phyloP scores from a whole-genome alignment of 495 filamentous ascomycete genomes.

The Trichocladium uniseriatum region DNA sequence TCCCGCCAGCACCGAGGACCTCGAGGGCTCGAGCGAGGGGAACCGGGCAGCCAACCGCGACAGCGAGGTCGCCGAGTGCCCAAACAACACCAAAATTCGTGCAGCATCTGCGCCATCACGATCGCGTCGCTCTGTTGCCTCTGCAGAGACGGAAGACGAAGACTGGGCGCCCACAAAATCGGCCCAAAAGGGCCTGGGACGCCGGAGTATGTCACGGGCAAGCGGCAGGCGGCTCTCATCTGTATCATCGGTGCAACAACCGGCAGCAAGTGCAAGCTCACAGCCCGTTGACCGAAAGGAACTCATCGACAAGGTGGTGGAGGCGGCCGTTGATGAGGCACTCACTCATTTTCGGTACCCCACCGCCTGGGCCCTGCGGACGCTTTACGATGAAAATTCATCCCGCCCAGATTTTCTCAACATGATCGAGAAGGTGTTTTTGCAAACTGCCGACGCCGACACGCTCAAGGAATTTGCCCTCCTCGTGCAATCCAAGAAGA shows the following conservation, averaged over 20 bases:
- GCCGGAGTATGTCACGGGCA: conserved; percentile 18
- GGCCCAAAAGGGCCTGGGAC: conserved; percentile 11
- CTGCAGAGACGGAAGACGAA: conserved; percentile 17
- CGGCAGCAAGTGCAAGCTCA: conserved; percentile 6
- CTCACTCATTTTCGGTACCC: conserved; percentile 40
- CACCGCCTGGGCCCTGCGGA: conserved; percentile 46
- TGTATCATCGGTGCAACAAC: conserved; percentile 12
- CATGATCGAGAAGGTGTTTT: conserved; percentile 40
- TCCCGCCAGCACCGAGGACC: conserved; percentile 2
- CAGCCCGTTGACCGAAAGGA: conserved; percentile 26
- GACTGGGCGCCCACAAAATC: conserved; percentile 11
- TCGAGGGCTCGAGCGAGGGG: too few relatives aligned
- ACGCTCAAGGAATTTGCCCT: conserved; percentile 34
- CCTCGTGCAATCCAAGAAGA: conserved; percentile 38
- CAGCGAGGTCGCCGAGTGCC: neutral
- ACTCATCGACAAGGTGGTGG: conserved; percentile 24
- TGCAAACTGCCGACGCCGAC: conserved; percentile 36
- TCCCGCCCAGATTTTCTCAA: conserved; percentile 32
- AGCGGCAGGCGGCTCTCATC: conserved; percentile 12
- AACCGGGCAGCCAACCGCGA: too few relatives aligned
- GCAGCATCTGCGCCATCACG: conserved; percentile 6
- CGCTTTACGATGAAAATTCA: conserved; percentile 43
- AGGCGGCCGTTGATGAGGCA: conserved; percentile 40
- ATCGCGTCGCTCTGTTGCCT: conserved; percentile 16
- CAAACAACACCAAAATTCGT: neutral